Percentiles rank a stretch among this genome's conserved stretches.
Conservation (phyloP, 2,329 filamentous ascomycete species). For the Emericellopsis cladophorae region DNA sequence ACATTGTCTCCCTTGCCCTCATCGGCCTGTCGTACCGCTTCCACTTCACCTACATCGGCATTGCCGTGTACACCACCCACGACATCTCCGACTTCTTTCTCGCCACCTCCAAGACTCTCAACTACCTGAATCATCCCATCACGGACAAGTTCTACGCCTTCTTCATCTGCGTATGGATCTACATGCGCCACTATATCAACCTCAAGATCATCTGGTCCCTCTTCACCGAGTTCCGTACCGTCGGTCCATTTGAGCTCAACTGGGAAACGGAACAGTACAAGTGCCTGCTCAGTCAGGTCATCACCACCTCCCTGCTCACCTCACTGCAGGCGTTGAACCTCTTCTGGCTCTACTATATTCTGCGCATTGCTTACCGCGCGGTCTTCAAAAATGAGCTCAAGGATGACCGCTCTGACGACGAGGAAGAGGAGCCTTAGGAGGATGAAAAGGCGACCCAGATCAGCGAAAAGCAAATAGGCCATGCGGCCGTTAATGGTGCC, state of each 20-base stretch:
- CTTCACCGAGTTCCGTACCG: conserved; percentile 60
- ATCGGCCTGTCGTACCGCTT: conserved; percentile 86
- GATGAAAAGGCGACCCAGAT: conserved; percentile 10
- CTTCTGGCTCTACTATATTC: conserved; percentile 71
- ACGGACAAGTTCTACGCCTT: conserved; percentile 75
- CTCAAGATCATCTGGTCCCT: conserved; percentile 64
- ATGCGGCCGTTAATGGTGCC: conserved; percentile 3
- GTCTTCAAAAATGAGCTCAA: conserved; percentile 46
- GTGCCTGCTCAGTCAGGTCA: conserved; percentile 55
- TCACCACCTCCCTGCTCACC: conserved; percentile 52
- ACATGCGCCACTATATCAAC: conserved; percentile 79
- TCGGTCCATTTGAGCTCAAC: conserved; percentile 64
- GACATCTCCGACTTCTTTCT: conserved; percentile 95
- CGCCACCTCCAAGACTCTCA: conserved; percentile 81
- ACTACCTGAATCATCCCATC: conserved; percentile 72
- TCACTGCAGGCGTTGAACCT: conserved; percentile 63
- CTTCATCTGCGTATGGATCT: conserved; percentile 78
- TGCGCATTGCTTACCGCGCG: conserved; percentile 62
- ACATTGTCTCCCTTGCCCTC: conserved; percentile 75
- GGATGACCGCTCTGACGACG: conserved; percentile 60
- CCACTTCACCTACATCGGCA: conserved; percentile 90
- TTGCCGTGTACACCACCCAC: conserved; percentile 89
- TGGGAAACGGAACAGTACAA: conserved; percentile 72
- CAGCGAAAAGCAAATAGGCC: conserved; percentile 11
- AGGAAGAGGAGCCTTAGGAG: conserved; percentile 48